These are phyloP conservation scores for Secale cereale DNA, from an alignment of 176 grass and related monocot species.

Conservation along the genomic window DNA sequence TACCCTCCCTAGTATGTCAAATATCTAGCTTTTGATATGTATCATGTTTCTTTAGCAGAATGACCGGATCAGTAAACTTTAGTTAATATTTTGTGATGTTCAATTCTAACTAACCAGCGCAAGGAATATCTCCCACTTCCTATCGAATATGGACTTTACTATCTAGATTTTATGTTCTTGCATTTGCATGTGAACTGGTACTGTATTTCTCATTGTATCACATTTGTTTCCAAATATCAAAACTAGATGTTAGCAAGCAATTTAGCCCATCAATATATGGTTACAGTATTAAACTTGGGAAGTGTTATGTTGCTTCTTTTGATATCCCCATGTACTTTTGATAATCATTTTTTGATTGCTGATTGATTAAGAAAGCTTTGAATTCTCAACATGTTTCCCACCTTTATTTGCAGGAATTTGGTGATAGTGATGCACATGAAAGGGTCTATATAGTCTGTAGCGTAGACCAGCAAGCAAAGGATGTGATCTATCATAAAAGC, in stretches of 20 bases:
- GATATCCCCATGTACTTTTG: not conserved
- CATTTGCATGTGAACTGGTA: not conserved
- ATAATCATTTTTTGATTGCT: not conserved
- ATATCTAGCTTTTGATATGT: not conserved
- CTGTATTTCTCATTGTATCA: not conserved
- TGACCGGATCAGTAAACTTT: not conserved
- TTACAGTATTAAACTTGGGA: not conserved
- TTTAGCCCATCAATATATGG: not conserved
- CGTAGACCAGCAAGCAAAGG: slow-evolving; percentile 30
- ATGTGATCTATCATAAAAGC: slow-evolving; percentile 18
- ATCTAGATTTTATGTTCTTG: not conserved
- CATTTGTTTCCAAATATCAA: not conserved
- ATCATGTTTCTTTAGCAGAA: not conserved
- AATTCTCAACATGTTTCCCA: slow-evolving; percentile 19
- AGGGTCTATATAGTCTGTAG: slow-evolving; percentile 13
- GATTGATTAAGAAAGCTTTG: not conserved
- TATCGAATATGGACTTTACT: not conserved
- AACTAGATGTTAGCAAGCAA: not conserved
- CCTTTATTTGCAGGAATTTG: slow-evolving; percentile 21
- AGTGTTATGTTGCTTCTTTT: not conserved
- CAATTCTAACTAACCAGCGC: not conserved
- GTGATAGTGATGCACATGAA: slow-evolving; percentile 19
- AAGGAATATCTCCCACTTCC: not conserved
- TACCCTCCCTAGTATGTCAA: not conserved
- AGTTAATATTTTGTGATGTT: not conserved